Percentiles rank a stretch among this genome's conserved stretches.
Conservation (phyloP, 2,329 filamentous ascomycete species). For the Chrysosporium queenslandicum region DNA sequence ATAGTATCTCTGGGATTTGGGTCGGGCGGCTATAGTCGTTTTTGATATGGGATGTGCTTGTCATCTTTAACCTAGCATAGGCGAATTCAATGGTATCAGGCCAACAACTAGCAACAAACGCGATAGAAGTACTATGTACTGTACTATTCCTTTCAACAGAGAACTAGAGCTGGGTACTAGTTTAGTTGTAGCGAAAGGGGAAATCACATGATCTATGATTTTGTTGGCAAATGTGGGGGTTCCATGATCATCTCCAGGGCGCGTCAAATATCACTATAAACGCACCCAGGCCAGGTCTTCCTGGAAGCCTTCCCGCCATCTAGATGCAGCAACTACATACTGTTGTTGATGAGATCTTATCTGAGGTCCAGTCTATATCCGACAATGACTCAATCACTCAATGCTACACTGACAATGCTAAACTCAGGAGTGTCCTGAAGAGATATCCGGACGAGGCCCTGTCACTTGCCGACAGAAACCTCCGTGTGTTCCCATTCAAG, state of each 20-base stretch:
- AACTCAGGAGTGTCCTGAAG: conserved; percentile 22
- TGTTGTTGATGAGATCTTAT: conserved; percentile 1
- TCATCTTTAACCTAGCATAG: neutral
- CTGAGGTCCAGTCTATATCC: conserved; percentile 22
- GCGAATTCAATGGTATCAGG: neutral
- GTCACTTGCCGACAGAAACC: conserved; percentile 42
- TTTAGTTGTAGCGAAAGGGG: no score
- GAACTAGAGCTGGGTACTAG: no score
- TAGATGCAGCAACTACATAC: conserved; percentile 1
- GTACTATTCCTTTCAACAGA: no score
- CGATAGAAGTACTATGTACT: no score
- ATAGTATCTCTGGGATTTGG: neutral
- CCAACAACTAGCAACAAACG: neutral
- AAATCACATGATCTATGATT: no score
- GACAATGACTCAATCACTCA: conserved; percentile 30
- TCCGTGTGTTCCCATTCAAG: conserved; percentile 49
- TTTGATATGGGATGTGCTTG: neutral
- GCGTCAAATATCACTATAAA: no score
- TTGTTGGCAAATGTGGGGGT: no score
- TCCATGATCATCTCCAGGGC: no score
- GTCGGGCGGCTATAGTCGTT: neutral
- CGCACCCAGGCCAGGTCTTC: neutral
- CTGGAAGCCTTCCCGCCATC: neutral
- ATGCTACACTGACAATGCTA: conserved; percentile 25
- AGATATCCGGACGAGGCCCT: conserved; percentile 35